Base-by-base conservation (phyloP, 345 rosid species). In the Melaleuca quinquenervia region DNA sequence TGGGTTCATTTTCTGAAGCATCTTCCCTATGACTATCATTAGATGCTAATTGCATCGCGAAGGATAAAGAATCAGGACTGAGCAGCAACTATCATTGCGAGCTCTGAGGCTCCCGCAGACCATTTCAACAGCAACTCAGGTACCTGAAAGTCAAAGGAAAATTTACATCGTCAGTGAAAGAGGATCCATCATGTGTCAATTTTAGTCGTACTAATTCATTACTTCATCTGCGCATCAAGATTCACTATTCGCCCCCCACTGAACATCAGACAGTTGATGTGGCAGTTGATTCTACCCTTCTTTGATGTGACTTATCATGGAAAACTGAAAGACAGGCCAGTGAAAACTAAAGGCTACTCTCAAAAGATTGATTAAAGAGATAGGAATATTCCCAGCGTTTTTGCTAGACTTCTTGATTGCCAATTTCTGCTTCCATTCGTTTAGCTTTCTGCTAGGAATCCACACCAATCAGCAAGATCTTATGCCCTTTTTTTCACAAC, bases 41-140 rank as follows among this genome's bases (percentile, higher is more conserved):
- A 87, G 94, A 91, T 86, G 89, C 96, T 91, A 95, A 92, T 90
- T 94, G 98, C 99, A 98, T 98, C 83, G 89, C 93, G 91, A 89
- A 91, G 58, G 56, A 84, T 82, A 78, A 76, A 16, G 76, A 84
- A 88, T 84, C 87, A 86, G 88, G 87, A 88, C 85, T 48, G 85
- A 50, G 74, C 53, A 82, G 56, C 48, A 85, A 87, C 85, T 82
- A 78, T 86, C 90, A 86, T 85, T 48, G 87, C 89, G 75, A 76
- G 82, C 54, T 82, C 88, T 58, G 89, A 52, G 85, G 52, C 48
- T 76, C 84, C 86, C 52, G 74, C 52, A 51, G 83, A 88, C 82
- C 91, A 90, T 91, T 82, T 88, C 93, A 90, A 49, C 83, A 85
- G 85, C 74, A 93, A 84, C 52, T 53, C 60, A 84, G 64, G 82